phyloP scores from a whole-genome alignment of 108 stramenopile genomes.

The Fistulifera pelliculosa region DNA sequence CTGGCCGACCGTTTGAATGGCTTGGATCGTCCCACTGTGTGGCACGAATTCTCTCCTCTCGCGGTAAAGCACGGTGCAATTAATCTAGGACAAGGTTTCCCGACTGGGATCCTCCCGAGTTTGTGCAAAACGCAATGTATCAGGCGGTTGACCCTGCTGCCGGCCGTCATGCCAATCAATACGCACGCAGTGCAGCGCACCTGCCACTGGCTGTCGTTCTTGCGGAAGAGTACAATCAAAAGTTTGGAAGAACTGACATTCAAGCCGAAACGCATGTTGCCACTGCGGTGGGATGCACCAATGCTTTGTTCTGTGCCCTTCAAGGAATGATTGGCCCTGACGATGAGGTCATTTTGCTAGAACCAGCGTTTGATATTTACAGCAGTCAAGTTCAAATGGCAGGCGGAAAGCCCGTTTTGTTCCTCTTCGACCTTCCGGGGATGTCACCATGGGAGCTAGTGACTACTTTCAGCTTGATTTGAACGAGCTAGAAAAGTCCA shows the following conservation, averaged over 20 bases:
- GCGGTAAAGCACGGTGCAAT: slow-evolving; percentile 23
- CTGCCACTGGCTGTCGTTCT: slow-evolving; percentile 56
- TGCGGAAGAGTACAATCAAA: slow-evolving; percentile 47
- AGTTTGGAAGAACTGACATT: slow-evolving; percentile 18
- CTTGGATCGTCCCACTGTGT: slow-evolving; percentile 47
- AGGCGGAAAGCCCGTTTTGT: slow-evolving; percentile 40
- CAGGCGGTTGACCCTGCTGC: slow-evolving; percentile 33
- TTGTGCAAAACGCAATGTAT: slow-evolving; percentile 50
- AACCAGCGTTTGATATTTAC: slow-evolving; percentile 82
- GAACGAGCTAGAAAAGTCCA: slow-evolving; percentile 44
- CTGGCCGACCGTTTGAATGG: slow-evolving; percentile 34
- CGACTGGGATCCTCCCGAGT: slow-evolving; percentile 76
- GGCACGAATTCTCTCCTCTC: slow-evolving; percentile 52
- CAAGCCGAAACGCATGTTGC: slow-evolving; percentile 64
- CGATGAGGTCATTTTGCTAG: slow-evolving; percentile 80
- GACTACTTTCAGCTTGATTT: slow-evolving; percentile 58
- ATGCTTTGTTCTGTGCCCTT: slow-evolving; percentile 63
- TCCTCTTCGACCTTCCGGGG: slow-evolving; percentile 33
- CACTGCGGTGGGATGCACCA: slow-evolving; percentile 74
- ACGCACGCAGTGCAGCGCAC: slow-evolving; percentile 69
- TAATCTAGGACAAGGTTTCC: slow-evolving; percentile 83
- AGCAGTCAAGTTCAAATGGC: slow-evolving; percentile 44
- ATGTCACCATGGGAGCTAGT: slow-evolving; percentile 15
- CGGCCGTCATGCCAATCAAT: slow-evolving; percentile 52
- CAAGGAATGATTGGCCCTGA: slow-evolving; percentile 62